Percentiles rank a stretch among this genome's conserved stretches.
These are phyloP conservation scores for Candida ficus DNA, from an alignment of 805 yeast species.

Conservation along the genomic window DNA sequence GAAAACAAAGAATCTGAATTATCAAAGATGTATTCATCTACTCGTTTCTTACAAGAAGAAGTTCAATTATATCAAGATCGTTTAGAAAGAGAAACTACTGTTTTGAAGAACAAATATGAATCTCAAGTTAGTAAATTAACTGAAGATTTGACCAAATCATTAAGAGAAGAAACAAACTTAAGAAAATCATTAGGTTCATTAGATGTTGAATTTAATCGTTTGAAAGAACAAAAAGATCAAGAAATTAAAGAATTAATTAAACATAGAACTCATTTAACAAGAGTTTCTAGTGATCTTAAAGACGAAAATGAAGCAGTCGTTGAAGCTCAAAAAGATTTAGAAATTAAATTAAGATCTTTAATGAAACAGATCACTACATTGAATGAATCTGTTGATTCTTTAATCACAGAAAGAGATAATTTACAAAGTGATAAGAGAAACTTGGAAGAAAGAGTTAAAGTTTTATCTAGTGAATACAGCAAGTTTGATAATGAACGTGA, in stretches of 20 bases:
- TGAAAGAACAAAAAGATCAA: slow-evolving; percentile 33
- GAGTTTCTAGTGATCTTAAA: slow-evolving; percentile 35
- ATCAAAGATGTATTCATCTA: slow-evolving; percentile 42
- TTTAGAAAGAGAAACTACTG: slow-evolving; percentile 34
- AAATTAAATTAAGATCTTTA: slow-evolving; percentile 39
- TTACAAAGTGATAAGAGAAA: slow-evolving; percentile 45
- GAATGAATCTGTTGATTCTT: slow-evolving; percentile 53
- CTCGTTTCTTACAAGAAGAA: slow-evolving; percentile 51
- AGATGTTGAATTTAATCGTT: slow-evolving; percentile 53
- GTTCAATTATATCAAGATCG: slow-evolving; percentile 45
- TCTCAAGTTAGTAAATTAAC: slow-evolving; percentile 50
- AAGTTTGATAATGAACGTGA: slow-evolving; percentile 29
- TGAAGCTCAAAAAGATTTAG: slow-evolving; percentile 40
- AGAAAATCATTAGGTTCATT: slow-evolving; percentile 60
- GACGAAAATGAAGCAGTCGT: slow-evolving; percentile 38
- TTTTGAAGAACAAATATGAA: slow-evolving; percentile 35
- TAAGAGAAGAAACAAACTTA: slow-evolving; percentile 61
- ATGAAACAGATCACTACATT: slow-evolving; percentile 50
- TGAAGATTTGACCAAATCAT: slow-evolving; percentile 45
- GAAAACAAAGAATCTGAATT: slow-evolving; percentile 55
- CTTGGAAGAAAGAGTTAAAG: slow-evolving; percentile 40
- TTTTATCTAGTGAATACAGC: slow-evolving; percentile 35
- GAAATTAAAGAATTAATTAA: slow-evolving; percentile 34
- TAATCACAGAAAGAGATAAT: slow-evolving; percentile 58
- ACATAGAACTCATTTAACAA: slow-evolving; percentile 39